phyloP scores from a whole-genome alignment of 106 monocot species.

The Dendrobium huoshanense region DNA sequence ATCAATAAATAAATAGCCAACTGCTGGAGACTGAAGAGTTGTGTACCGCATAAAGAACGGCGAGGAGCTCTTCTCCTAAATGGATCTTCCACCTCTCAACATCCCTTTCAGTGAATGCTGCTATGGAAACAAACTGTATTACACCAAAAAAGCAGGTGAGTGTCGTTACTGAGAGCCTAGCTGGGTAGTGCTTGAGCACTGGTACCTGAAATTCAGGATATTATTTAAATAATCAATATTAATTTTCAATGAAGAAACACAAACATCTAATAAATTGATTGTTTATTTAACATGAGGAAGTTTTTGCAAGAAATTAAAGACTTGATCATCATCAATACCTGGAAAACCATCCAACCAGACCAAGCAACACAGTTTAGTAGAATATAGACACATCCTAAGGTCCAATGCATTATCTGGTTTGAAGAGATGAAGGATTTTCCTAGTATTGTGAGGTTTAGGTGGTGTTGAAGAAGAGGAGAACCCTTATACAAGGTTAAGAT shows the following conservation, averaged over 20 bases:
- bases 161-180: conserved; percentile 65
- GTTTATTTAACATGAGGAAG: too few relatives aligned
- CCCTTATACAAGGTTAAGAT: conserved; percentile 85
- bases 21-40: too few relatives aligned
- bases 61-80: conserved; percentile 54
- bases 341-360: conserved; percentile 91
- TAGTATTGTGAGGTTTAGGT: conserved; percentile 5
- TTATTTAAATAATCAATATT: too few relatives aligned
- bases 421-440: conserved; percentile 16
- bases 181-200: conserved; percentile 75
- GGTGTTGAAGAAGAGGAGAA: conserved; percentile 36
- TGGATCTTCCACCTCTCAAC: conserved; percentile 54
- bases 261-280: too few relatives aligned
- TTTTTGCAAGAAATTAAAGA: too few relatives aligned
- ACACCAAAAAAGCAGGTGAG: conserved; percentile 67
- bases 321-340: conserved; percentile 22
- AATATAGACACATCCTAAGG: conserved; percentile 70
- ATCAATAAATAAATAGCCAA: too few relatives aligned
- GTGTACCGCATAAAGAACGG: conserved; percentile 73
- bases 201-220: conserved; percentile 36
- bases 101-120: conserved; percentile 57
- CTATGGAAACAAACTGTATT: conserved; percentile 62
- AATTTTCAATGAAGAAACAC: too few relatives aligned
- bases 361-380: conserved; percentile 73
- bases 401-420: conserved; percentile 59